Conservation (phyloP, 2,329 filamentous ascomycete genomes). For the Cyclaneusma minus region DNA sequence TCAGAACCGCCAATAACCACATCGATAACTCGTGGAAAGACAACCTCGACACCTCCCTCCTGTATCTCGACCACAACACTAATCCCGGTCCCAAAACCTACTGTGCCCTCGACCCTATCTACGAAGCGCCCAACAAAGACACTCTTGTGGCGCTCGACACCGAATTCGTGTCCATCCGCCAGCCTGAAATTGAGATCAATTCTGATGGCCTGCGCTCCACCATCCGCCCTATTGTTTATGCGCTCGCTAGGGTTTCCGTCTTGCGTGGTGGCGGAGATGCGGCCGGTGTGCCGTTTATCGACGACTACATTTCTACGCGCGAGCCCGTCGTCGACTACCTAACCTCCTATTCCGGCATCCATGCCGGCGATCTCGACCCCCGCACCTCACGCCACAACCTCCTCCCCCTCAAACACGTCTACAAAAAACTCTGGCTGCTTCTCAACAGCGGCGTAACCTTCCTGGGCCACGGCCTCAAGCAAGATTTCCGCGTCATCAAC, state of each 20-base stretch:
- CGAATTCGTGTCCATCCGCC: conserved; percentile 85
- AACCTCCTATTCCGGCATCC: conserved; percentile 87
- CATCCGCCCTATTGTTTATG: conserved; percentile 78
- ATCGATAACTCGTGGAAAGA: conserved; percentile 81
- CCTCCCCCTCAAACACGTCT: conserved; percentile 76
- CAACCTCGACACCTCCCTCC: conserved; percentile 64
- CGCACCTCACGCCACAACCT: conserved; percentile 67
- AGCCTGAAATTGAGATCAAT: conserved; percentile 91
- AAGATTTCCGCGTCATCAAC: conserved; percentile 96
- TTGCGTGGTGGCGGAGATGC: conserved; percentile 64
- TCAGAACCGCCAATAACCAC: conserved; percentile 64
- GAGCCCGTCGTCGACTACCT: conserved; percentile 92
- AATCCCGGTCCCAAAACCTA: conserved; percentile 38
- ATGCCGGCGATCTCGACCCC: conserved; percentile 68
- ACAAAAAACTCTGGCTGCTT: conserved; percentile 96
- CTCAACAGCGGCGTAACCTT: conserved; percentile 91
- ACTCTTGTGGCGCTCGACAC: conserved; percentile 84
- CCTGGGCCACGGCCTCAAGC: conserved; percentile 81
- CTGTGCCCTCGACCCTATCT: conserved; percentile 34
- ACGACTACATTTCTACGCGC: conserved; percentile 87
- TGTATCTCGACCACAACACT: conserved; percentile 53
- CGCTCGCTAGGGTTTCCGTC: conserved; percentile 84
- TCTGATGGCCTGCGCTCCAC: conserved; percentile 86
- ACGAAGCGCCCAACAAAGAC: conserved; percentile 53
- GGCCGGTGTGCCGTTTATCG: conserved; percentile 80